phyloP scores from a whole-genome alignment of 257 asterid genomes.

The Hygrophila difformis region DNA sequence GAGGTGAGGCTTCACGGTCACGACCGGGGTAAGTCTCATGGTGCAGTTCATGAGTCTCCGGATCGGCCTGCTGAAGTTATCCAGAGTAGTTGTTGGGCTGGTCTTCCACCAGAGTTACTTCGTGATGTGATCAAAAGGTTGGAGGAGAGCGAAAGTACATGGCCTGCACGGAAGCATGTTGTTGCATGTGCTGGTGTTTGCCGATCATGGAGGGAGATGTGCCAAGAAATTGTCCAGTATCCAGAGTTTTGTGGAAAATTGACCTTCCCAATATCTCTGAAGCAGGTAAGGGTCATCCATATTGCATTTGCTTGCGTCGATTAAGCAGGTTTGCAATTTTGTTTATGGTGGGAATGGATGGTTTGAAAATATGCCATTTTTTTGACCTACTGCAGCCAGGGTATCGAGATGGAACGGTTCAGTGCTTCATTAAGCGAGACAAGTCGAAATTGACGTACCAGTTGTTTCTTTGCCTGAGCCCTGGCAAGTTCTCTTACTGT shows the following conservation, averaged over 20 bases:
- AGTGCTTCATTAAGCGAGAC: slow-evolving; percentile 91
- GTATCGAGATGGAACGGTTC: slow-evolving; percentile 81
- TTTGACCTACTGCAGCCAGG: slow-evolving; percentile 55
- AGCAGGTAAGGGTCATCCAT: slow-evolving; percentile 48
- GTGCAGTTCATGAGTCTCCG: slow-evolving; percentile 52
- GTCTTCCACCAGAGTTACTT: slow-evolving; percentile 88
- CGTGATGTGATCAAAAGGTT: slow-evolving; percentile 71
- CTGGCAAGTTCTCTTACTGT: slow-evolving; percentile 52
- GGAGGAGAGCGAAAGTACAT: slow-evolving; percentile 88
- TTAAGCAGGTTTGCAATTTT: background rate
- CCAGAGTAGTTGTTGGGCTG: slow-evolving; percentile 82
- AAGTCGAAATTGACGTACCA: slow-evolving; percentile 77
- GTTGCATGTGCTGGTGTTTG: slow-evolving; percentile 91
- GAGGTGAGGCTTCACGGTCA: slow-evolving; percentile 65
- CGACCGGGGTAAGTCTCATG: slow-evolving; percentile 63
- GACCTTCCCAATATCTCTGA: slow-evolving; percentile 84
- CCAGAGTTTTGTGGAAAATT: slow-evolving; percentile 82
- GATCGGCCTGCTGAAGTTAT: slow-evolving; percentile 55
- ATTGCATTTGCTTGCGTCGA: background rate
- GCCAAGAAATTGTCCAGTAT: slow-evolving; percentile 67
- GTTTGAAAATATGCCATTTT: slow-evolving; percentile 14
- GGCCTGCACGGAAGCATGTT: slow-evolving; percentile 87
- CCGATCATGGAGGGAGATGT: slow-evolving; percentile 86
- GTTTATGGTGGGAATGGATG: background rate
- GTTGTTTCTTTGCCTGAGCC: slow-evolving; percentile 84